Evolutionary conservation across 352 stramenopile genomes (phyloP).

Genomic region (Pythium brachiatum): DNA sequence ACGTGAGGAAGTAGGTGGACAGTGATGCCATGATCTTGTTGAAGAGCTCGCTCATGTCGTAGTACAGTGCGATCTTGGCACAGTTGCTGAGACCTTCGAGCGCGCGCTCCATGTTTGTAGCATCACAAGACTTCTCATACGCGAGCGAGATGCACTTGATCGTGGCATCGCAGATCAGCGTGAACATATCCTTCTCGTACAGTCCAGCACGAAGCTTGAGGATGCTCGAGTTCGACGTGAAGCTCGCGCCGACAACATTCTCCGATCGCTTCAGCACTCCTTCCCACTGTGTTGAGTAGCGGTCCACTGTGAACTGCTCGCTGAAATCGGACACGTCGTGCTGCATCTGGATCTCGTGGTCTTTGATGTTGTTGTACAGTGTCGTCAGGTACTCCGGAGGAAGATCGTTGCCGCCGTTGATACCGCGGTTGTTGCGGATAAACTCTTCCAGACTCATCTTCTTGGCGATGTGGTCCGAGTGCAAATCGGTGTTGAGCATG

Average conservation of each 20-base stretch:
- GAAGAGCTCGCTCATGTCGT: conserved; percentile 74
- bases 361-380: conserved; percentile 79
- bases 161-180: conserved; percentile 71
- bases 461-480: conserved; percentile 89
- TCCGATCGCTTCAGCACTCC: conserved; percentile 83
- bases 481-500: conserved; percentile 99
- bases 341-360: conserved; percentile 89
- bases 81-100: conserved; percentile 81
- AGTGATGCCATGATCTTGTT: conserved; percentile 83
- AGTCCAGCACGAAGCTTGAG: conserved; percentile 78
- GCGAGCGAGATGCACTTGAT: conserved; percentile 80
- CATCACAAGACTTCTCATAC: conserved; percentile 83
- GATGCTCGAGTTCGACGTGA: conserved; percentile 85
- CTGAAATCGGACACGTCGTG: conserved; percentile 84
- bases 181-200: conserved; percentile 89
- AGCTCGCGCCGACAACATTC: conserved; percentile 85
- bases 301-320: conserved; percentile 69
- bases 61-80: conserved; percentile 85
- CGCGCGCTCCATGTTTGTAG: conserved; percentile 81
- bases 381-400: conserved; percentile 65
- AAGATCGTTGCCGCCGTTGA: conserved; percentile 79
- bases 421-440: conserved; percentile 84
- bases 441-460: conserved; percentile 90
- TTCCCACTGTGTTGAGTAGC: conserved; percentile 87
- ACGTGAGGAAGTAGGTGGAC: conserved; percentile 81